Evolutionary conservation across 179 eudicot genomes (phyloP), one percentile per base, ranked within the genome.

Genomic region (Monotropa hypopitys): DNA sequence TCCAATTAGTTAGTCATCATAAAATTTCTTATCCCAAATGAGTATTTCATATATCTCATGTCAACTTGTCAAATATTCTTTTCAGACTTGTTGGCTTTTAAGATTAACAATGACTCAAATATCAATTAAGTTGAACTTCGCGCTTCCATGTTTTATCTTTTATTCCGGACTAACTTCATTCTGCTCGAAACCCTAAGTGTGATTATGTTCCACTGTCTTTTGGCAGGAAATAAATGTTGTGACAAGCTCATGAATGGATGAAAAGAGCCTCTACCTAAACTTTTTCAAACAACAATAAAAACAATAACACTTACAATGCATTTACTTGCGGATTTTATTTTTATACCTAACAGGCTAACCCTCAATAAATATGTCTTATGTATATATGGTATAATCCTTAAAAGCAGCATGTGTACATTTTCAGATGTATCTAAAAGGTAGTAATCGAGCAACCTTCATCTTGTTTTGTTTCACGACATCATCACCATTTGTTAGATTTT

Each of bases 241-340:
- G 54, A 50, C 38, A 59, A 59, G 1, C 75, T 47, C 32, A 72
- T 18, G 11, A 72, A 72, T 72, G 56, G 53, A 72, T 72, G 75
- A 72, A 72, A 72, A 28, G 13, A 49, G 75, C 59, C 20, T 49
- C 75, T 50, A 72, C 75, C 75, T 72, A 72, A 72, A 72, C 21
- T 72, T 72, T 49, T 26, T 4, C 15, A 49, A 30, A 30, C 32
- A 72, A 20, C 13, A 65, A 18, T 16, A 20, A 8, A 7, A 2
- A 4, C n/a, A n/a, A n/a, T n/a, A n/a, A n/a, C n/a, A n/a, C n/a
- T n/a, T n/a, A n/a, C n/a, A n/a, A n/a, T n/a, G n/a, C n/a, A n/a
- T n/a, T n/a, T n/a, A n/a, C n/a, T n/a, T n/a, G n/a, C n/a, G n/a
- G 59, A 72, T 47, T 72, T 72, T 72, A 72, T 72, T 28, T 16